These are phyloP conservation scores for Colletotrichum sp. DNA, from an alignment of 2,329 filamentous ascomycete genomes.

Conservation along the genomic window DNA sequence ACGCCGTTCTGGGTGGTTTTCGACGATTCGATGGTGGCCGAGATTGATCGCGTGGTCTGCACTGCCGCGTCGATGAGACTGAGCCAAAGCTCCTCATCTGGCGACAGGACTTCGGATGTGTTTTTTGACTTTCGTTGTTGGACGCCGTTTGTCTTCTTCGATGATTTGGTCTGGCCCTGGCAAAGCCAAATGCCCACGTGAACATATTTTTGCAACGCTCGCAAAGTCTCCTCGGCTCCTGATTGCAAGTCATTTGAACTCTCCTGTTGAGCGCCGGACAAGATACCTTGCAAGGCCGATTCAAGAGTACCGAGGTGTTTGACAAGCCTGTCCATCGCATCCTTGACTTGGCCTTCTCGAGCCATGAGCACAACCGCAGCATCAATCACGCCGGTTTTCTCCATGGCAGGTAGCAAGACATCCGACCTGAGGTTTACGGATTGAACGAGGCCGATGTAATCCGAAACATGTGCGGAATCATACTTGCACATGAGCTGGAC, in stretches of 20 bases:
- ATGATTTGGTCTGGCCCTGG: constrained; percentile 77
- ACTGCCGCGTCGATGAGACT: constrained; percentile 65
- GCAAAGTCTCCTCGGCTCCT: constrained; percentile 74
- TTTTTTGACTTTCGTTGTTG: constrained; percentile 55
- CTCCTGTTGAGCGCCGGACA: constrained; percentile 64
- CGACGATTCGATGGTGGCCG: constrained; percentile 54
- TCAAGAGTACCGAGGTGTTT: constrained; percentile 81
- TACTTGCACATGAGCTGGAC: constrained; percentile 91
- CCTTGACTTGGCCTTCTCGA: constrained; percentile 80
- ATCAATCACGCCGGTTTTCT: constrained; percentile 87
- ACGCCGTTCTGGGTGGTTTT: constrained; percentile 17
- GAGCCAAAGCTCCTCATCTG: constrained; percentile 64
- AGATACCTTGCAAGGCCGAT: constrained; percentile 74
- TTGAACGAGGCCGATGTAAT: constrained; percentile 79
- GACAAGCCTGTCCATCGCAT: constrained; percentile 86
- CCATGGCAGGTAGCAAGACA: constrained; percentile 82
- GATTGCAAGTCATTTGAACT: constrained; percentile 59
- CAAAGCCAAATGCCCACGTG: constrained; percentile 96
- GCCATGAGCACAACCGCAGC: constrained; percentile 91
- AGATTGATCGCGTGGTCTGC: constrained; percentile 67
- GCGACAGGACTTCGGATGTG: constrained; percentile 47
- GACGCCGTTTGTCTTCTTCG: constrained; percentile 47
- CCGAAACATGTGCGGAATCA: constrained; percentile 79
- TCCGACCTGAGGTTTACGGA: constrained; percentile 75
- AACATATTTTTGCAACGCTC: constrained; percentile 84